Evolutionary conservation across 495 filamentous ascomycete genomes (phyloP), one percentile per base, ranked within the genome.

Genomic region (Penicillium daleae): DNA sequence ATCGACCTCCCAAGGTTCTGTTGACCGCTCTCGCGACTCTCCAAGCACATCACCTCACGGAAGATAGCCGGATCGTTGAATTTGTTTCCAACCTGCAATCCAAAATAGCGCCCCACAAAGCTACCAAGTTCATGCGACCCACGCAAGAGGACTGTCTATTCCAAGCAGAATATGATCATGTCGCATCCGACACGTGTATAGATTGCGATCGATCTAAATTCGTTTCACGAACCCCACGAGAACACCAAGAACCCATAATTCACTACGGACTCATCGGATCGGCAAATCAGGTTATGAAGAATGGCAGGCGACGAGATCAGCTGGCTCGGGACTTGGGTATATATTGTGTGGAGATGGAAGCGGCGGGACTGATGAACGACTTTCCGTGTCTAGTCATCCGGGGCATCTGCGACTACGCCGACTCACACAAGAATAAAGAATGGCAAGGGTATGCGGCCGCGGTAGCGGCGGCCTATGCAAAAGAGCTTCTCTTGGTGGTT

Each of bases 331-430:
- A 61, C 42, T 42, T 62, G 5, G 60, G 62, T 13, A 57, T 67
- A 2, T 60, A 64, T 32, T 78, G 74, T 46, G 70, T 78, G 50
- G 79, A 82, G 42, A 82, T 81, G 73, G 79, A 81, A 66, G 79
- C 77, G 10, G 79, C 79, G 22, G 79, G 80, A 1, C 39, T 81
- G 17, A 78, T 74, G 72, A 60, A 77, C 59, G 56, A 72, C 27
- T 74, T 78, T 50, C 71, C 60, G 57, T 79, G 74, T 57, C 53
- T 79, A 10, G 70, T 80, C 4, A 73, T 81, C 32, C 66, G 74
- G 52, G 78, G 78, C 0, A 73, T 78, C n/a, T 75, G 70, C 61
- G 78, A 81, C 62, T 81, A 80, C 60, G 63, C 74, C 4, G 78
- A 81, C 59, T 71, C 71, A 9, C 78, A 80, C 55, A 81, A 80